Conservation (phyloP, 2,329 filamentous ascomycete genomes). For the Cordyceps cicadae region DNA sequence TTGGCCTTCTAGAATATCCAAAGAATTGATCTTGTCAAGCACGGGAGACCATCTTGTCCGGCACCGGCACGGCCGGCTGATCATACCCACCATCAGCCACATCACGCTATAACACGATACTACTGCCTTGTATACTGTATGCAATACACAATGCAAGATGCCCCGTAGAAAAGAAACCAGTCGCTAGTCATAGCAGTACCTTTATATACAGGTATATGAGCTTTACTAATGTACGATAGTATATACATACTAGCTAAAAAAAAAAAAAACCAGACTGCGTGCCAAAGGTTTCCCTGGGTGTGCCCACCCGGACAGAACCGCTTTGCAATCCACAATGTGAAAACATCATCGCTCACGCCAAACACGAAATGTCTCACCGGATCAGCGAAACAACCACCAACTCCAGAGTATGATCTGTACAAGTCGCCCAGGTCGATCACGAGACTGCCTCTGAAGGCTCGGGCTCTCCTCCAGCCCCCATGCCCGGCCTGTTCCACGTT, state of each 20-base stretch:
- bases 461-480: conserved; percentile 7
- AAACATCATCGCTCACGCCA: background rate
- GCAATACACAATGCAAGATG: background rate
- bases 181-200: background rate
- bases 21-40: background rate
- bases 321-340: background rate
- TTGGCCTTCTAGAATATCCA: background rate
- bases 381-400: background rate
- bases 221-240: background rate
- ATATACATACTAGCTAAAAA: background rate
- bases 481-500: conserved; percentile 16
- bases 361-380: background rate
- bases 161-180: background rate
- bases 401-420: background rate
- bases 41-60: background rate
- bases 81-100: background rate
- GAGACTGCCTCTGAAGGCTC: background rate
- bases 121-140: background rate
- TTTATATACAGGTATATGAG: background rate
- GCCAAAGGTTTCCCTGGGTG: background rate
- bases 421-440: background rate
- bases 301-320: background rate
- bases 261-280: background rate
- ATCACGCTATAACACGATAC: background rate
- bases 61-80: background rate